These are phyloP conservation scores for Aurantiochytrium sp. DNA, from an alignment of 108 stramenopile species.

Conservation along the genomic window DNA sequence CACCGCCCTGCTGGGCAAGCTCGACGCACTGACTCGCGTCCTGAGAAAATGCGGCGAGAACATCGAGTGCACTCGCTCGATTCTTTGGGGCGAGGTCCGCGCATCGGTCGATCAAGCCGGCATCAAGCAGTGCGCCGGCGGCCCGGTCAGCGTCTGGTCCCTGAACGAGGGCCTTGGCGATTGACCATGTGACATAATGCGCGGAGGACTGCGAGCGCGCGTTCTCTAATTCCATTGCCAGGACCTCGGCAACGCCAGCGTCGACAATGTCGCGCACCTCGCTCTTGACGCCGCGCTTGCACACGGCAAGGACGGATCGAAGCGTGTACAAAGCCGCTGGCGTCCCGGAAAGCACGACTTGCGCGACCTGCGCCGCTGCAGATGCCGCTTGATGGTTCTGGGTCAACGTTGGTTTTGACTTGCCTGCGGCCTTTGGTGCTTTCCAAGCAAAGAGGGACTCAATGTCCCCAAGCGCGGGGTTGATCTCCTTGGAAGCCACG, in stretches of 20 bases:
- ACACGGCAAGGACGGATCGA: background rate
- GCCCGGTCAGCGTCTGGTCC: background rate
- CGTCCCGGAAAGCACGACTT: background rate
- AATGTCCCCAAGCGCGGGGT: background rate
- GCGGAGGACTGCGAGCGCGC: background rate
- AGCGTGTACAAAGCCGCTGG: background rate
- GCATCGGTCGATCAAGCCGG: background rate
- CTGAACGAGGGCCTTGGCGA: background rate
- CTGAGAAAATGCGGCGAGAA: background rate
- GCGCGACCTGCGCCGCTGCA: background rate
- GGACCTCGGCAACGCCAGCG: background rate
- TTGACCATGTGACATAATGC: background rate
- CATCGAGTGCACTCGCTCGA: background rate
- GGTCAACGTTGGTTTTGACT: background rate
- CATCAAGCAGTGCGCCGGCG: background rate
- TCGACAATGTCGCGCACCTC: background rate
- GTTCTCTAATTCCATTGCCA: background rate
- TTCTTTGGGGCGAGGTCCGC: background rate
- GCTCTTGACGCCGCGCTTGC: background rate
- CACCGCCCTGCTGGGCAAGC: background rate
- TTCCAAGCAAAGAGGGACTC: background rate
- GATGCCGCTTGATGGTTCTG: background rate
- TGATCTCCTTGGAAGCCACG: background rate
- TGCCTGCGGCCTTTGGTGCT: background rate
- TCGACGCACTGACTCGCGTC: background rate